These are phyloP conservation scores for Cucumis hystrix DNA, from an alignment of 306 rosid genomes.

Conservation along the genomic window DNA sequence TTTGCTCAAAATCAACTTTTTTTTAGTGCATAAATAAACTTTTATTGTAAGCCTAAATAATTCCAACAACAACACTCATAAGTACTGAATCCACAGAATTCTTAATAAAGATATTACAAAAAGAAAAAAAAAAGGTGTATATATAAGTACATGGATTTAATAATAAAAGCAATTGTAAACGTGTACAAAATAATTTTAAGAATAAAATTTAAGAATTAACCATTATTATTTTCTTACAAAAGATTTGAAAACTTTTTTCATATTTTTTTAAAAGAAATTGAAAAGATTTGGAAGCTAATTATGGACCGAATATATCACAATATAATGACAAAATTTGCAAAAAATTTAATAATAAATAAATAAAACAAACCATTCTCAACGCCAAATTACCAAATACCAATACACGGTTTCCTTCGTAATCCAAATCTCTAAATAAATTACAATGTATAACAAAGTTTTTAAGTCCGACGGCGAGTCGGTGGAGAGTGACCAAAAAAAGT, in stretches of 20 bases:
- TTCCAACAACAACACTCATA: neutral
- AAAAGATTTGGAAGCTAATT: neutral
- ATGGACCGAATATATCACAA: neutral
- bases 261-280: neutral
- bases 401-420: conserved; percentile 14
- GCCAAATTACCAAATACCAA: neutral
- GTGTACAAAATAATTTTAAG: neutral
- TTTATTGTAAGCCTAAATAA: no score
- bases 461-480: conserved; percentile 42
- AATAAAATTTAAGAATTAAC: no score
- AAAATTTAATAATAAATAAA: neutral
- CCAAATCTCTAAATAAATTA: conserved; percentile 17
- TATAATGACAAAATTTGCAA: neutral
- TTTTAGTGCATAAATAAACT: no score
- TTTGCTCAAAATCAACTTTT: no score
- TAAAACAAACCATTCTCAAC: neutral
- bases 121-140: no score
- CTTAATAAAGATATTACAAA: no score
- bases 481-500: conserved; percentile 1
- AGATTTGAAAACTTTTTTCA: neutral
- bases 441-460: conserved; percentile 19
- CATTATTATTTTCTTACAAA: neutral
- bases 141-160: neutral
- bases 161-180: neutral
- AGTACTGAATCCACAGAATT: neutral